A percentile compares a stretch with the other conserved stretches of the same genome.
phyloP scores from a whole-genome alignment of 768 basidiomycete genomes.

The Pisolithus tinctorius region DNA sequence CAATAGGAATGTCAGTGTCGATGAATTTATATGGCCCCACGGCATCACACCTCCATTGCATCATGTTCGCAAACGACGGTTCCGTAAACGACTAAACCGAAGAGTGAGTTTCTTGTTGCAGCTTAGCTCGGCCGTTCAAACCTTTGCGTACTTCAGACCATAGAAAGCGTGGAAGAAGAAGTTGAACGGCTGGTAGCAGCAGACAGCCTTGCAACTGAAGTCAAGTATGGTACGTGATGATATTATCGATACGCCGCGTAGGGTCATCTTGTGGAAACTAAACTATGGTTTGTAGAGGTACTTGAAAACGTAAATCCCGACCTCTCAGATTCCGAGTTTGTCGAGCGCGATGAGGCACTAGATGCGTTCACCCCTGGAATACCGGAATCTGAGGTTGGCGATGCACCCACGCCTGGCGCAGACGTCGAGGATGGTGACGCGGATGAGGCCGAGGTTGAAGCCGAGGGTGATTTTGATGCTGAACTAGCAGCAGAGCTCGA shows the following conservation, averaged over 20 bases:
- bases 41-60: constrained; percentile 92
- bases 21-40: constrained; percentile 97
- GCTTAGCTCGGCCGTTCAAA: not conserved
- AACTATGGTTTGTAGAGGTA: constrained; percentile 44
- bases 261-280: no score
- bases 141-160: constrained; percentile 48
- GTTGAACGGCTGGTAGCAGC: constrained; percentile 82
- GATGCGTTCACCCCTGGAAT: constrained; percentile 70
- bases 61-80: constrained; percentile 85
- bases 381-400: constrained; percentile 57
- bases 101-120: constrained; percentile 41
- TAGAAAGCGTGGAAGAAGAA: constrained; percentile 91
- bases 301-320: constrained; percentile 90
- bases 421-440: constrained; percentile 52
- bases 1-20: constrained; percentile 74
- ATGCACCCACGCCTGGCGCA: constrained; percentile 51
- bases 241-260: not conserved
- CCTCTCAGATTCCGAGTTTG: constrained; percentile 82
- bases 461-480: constrained; percentile 79
- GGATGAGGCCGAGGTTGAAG: constrained; percentile 55
- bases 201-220: constrained; percentile 67
- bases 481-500: constrained; percentile 86
- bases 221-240: constrained; percentile 56
- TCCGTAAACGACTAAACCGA: constrained; percentile 83
- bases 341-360: constrained; percentile 56